Base-by-base conservation (phyloP, 164 flowering plant genomes). In the Malania oleifera region DNA sequence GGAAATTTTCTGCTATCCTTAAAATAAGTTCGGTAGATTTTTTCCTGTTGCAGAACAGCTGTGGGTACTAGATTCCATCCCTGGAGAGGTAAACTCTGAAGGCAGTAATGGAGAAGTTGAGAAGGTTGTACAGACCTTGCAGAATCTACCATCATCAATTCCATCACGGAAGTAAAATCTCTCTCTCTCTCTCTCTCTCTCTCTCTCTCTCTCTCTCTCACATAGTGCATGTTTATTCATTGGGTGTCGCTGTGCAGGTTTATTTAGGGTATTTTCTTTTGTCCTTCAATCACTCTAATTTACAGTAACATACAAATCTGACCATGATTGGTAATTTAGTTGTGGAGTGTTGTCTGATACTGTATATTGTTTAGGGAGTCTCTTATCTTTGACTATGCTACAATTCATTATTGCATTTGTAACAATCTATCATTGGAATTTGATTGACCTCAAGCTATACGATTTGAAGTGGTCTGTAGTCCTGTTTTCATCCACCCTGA, bases 11-110 rank as follows among this genome's bases (percentile, higher is more conserved):
- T 41, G 48, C 57, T 25, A 17, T 49, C 49, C 35, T 52, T 50
- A 46, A n/a, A n/a, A n/a, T n/a, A n/a, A n/a, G n/a, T n/a, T n/a
- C n/a, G n/a, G n/a, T n/a, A n/a, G 2, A 23, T 10, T 43, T n/a
- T 59, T 66, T 48, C 39, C 58, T 75, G 84, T 61, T 84, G 88
- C 89, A 90, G 92, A 84, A 62, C 99, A 93, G 97, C 62, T 93
- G 50, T 93, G 97, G 96, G 86, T 89, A 38, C 68, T 93, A 67
- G 99, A 93, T 68, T 93, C 99, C 18, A 84, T 83, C 13, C 87
- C 92, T 70, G 96, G 96, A 73, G 85, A 76, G 67, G 95, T 86
- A 63, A 71, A 62, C 54, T 60, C 77, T 43, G 80, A 73, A 31
- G 53, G 67, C 15, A 74, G 82, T 46, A 79, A 79, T 55, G 89